Evolutionary conservation across 2,329 filamentous ascomycete genomes (phyloP), one percentile per base, ranked within the genome.

Genomic region (Alternaria novae-zelandiae): DNA sequence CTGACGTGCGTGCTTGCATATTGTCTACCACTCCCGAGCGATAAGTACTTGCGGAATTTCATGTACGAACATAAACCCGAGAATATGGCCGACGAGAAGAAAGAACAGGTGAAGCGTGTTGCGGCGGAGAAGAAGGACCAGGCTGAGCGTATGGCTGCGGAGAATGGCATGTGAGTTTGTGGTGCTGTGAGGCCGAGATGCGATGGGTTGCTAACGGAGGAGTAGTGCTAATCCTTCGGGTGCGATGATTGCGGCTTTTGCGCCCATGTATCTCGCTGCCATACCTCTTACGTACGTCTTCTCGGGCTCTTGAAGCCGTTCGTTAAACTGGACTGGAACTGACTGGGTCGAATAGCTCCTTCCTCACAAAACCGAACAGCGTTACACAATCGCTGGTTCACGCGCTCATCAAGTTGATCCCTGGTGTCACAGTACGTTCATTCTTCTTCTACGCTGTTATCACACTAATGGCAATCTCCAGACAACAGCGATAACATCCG

Each of bases 301-400:
- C 12, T 6, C 13, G 5, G 6, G 28, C 28, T 46, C 30, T 54
- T 20, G 11, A 53, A 15, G n/a, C 20, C 12, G 5, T 17, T 10
- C 20, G 13, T 7, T 7, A n/a, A n/a, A 10, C 11, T 25, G 10
- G 20, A 13, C 32, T 28, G 13, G 11, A 41, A 47, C 55, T 62
- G 30, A 62, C 6, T 28, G 5, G 4, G 13, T 41, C 25, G 5
- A 43, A 44, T 9, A 64, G 66, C 1, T 67, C 70, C 0, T 70
- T 61, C 45, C 67, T 72, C 36, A 72, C 70, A 2, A 70, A 64
- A n/a, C 70, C 65, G 10, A 43, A 72, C 17, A 67, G 64, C 53
- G 68, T 72, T 12, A 61, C 54, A 4, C 70, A 71, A 36, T 71
- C 69, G 7, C 60, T 72, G 11, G 70, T 70, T 2, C 70, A 72